Evolutionary conservation across 2,329 filamentous ascomycete genomes (phyloP), one percentile per base, ranked within the genome.

Genomic region (Pochonia chlamydosporia): DNA sequence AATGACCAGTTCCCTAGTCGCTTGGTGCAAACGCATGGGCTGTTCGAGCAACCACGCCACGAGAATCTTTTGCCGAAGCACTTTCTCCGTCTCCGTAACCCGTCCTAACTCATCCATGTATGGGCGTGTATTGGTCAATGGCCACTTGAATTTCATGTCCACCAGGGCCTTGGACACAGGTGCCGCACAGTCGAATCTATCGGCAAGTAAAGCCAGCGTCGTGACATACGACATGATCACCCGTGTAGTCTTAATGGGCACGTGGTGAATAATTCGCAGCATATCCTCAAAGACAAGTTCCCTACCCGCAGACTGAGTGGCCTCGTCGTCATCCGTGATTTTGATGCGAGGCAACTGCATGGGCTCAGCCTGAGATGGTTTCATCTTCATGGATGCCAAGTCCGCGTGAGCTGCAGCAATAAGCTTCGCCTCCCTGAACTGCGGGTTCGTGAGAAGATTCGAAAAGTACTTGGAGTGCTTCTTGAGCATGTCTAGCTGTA

Each of bases 381-480:
- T 69, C 23, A 76, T 56, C 44, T 75, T 71, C 21, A 65, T 61
- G 8, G 73, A 56, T 3, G 67, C 64, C 14, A 89, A 70, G 3
- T 65, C 62, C 5, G 67, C 69, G 37, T 85, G 74, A 5, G 70
- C 67, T 3, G 70, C 68, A 10, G 72, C 64, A 35, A 89, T 70
- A 30, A 72, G 62, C 41, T 72, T 71, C 7, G 79, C 78, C 66
- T 90, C 84, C 46, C 75, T 69, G 60, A 89, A 87, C 47, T 79
- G 70, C 3, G 71, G 71, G 51, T 83, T 78, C 9, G 79, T 76
- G 3, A 90, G 72, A 14, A 90, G 73, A 48, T 79, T 81, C 47
- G 73, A 74, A 61, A 90, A 90, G 63, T 89, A 90, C 48, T 77
- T 78, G 5, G 85, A 89, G 51, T 79, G 73, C 51, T 71, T 70